Conservation (phyloP, 108 stramenopile species). For the Pseudonitzschia pungens region DNA sequence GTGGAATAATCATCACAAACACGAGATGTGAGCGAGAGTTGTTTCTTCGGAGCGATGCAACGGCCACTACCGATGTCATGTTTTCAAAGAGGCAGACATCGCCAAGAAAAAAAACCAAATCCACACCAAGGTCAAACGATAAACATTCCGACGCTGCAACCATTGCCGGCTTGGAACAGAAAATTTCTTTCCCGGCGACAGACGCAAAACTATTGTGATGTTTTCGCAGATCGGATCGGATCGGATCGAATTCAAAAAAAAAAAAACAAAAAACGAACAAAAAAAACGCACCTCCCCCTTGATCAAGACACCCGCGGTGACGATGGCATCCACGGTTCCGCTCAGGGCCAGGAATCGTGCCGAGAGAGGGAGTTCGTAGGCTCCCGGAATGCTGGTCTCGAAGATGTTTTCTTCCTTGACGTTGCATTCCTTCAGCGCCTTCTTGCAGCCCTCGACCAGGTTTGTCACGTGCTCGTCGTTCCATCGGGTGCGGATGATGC, state of each 20-base stretch:
- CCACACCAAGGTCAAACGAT: no score
- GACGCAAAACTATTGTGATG: neutral
- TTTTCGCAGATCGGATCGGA: neutral
- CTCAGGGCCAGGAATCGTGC: slow-evolving; percentile 91
- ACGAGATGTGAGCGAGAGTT: no score
- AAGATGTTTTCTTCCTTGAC: slow-evolving; percentile 85
- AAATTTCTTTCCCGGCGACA: neutral
- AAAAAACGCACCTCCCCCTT: slow-evolving; percentile 84
- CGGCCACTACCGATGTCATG: no score
- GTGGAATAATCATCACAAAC: no score
- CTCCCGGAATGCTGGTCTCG: slow-evolving; percentile 94
- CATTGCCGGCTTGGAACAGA: no score
- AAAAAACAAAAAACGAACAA: neutral
- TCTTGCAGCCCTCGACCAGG: slow-evolving; percentile 69
- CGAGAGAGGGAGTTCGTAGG: slow-evolving; percentile 95
- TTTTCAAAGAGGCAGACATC: no score
- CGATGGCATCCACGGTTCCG: slow-evolving; percentile 95
- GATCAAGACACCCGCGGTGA: slow-evolving; percentile 94
- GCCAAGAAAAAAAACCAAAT: no score
- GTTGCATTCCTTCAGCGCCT: slow-evolving; percentile 80
- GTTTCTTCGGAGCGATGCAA: no score
- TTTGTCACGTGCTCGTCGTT: slow-evolving; percentile 86
- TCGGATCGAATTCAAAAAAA: neutral
- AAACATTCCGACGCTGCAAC: no score
- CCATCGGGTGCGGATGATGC: slow-evolving; percentile 88